Percentiles rank a stretch among this genome's conserved stretches.
phyloP scores from a whole-genome alignment of 2,329 filamentous ascomycete species.

The Sporothrix inflata region DNA sequence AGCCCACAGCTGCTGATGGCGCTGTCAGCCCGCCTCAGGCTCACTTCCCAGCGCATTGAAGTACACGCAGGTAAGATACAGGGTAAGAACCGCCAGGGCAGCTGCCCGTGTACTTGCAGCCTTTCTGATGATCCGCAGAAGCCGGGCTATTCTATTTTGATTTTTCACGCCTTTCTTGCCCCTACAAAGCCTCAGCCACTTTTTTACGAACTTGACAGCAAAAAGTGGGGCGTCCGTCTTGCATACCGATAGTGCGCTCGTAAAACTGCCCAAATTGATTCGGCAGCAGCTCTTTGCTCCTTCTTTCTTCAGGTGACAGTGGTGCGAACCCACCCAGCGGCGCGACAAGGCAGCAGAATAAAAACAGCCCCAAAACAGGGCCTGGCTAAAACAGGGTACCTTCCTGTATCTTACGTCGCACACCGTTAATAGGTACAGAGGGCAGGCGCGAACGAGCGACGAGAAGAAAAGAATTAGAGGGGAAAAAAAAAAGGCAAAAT shows the following conservation, averaged over 20 bases:
- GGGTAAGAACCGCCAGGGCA: background rate
- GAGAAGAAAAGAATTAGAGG: background rate
- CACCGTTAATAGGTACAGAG: background rate
- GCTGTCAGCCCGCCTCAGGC: background rate
- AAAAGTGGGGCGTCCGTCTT: background rate
- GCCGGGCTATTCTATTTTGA: background rate
- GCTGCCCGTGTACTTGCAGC: background rate
- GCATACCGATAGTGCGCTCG: conserved; percentile 1
- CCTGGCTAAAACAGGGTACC: background rate
- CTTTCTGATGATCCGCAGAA: background rate
- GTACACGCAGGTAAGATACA: background rate
- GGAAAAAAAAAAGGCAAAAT: background rate
- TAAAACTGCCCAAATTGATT: background rate
- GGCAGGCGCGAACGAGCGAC: background rate
- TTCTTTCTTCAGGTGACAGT: conserved; percentile 13
- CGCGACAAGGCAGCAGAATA: conserved; percentile 19
- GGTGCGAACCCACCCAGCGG: background rate
- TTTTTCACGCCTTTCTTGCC: background rate
- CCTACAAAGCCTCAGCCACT: conserved; percentile 5
- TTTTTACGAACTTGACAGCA: background rate
- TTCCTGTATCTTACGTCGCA: background rate
- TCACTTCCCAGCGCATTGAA: background rate
- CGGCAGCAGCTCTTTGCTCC: conserved; percentile 8
- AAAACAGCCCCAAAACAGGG: background rate
- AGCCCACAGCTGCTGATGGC: background rate